A percentile compares a stretch with the other conserved stretches of the same genome.
phyloP scores from a whole-genome alignment of 192 early-diverging fungal genomes.

The Podila horticola region DNA sequence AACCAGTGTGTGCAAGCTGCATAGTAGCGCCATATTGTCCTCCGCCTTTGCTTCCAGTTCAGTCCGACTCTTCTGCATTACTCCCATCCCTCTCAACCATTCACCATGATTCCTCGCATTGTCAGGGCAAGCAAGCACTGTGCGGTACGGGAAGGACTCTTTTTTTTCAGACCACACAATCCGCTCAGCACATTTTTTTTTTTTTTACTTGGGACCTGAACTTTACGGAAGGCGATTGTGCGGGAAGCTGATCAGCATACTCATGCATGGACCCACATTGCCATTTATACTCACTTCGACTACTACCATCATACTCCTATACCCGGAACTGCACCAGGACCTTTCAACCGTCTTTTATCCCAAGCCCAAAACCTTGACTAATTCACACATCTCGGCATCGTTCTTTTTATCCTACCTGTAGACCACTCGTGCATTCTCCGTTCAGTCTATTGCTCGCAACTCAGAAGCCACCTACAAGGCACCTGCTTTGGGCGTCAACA shows the following conservation, averaged over 20 bases:
- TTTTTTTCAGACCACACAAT: too few relatives aligned
- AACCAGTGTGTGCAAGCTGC: background rate
- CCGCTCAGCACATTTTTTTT: too few relatives aligned
- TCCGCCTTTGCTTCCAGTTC: background rate
- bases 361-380: background rate
- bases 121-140: constrained; percentile 27
- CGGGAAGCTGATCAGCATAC: too few relatives aligned
- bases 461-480: constrained; percentile 53
- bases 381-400: background rate
- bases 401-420: constrained; percentile 2
- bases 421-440: constrained; percentile 37
- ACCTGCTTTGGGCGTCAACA: constrained; percentile 67
- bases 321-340: too few relatives aligned
- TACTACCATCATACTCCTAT: too few relatives aligned
- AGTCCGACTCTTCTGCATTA: background rate
- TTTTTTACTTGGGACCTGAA: too few relatives aligned
- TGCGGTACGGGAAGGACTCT: background rate
- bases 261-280: too few relatives aligned
- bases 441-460: constrained; percentile 17
- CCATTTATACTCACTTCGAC: too few relatives aligned
- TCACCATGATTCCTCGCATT: constrained; percentile 6
- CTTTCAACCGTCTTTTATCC: background rate
- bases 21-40: background rate
- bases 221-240: too few relatives aligned
- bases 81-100: background rate